These are phyloP conservation scores for Dactylorhiza incarnata DNA, from an alignment of 106 monocot species.

Conservation along the genomic window DNA sequence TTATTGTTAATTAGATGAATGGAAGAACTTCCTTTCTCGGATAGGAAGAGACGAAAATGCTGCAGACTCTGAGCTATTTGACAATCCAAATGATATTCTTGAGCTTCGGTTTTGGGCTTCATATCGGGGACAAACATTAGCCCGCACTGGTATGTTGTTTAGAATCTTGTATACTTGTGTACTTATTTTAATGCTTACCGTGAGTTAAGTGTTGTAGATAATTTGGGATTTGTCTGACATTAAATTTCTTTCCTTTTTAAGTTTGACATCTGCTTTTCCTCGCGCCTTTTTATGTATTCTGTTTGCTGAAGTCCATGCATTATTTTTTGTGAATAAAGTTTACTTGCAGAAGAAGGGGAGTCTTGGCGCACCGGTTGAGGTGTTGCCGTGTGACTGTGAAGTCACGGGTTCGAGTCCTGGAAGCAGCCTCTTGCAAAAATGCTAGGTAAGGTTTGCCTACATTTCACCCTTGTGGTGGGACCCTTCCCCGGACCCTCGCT, in stretches of 20 bases:
- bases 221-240: background rate
- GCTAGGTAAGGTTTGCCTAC: too few relatives aligned
- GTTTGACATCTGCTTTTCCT: background rate
- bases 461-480: too few relatives aligned
- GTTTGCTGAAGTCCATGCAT: background rate
- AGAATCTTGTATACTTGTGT: background rate
- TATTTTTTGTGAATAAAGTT: background rate
- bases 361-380: too few relatives aligned
- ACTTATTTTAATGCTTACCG: background rate
- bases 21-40: constrained; percentile 83
- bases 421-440: too few relatives aligned
- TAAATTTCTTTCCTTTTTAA: background rate
- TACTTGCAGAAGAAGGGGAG: background rate
- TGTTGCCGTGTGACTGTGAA: too few relatives aligned
- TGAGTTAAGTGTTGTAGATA: background rate
- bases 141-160: constrained; percentile 61
- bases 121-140: constrained; percentile 87
- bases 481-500: too few relatives aligned
- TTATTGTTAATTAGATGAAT: constrained; percentile 53
- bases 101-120: constrained; percentile 94
- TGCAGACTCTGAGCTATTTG: constrained; percentile 41
- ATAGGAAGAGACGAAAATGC: constrained; percentile 62
- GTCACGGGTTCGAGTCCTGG: too few relatives aligned
- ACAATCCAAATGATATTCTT: constrained; percentile 49
- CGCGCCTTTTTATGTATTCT: background rate